Base-by-base conservation (phyloP, 345 rosid species). In the Hibiscus tridactylites region DNA sequence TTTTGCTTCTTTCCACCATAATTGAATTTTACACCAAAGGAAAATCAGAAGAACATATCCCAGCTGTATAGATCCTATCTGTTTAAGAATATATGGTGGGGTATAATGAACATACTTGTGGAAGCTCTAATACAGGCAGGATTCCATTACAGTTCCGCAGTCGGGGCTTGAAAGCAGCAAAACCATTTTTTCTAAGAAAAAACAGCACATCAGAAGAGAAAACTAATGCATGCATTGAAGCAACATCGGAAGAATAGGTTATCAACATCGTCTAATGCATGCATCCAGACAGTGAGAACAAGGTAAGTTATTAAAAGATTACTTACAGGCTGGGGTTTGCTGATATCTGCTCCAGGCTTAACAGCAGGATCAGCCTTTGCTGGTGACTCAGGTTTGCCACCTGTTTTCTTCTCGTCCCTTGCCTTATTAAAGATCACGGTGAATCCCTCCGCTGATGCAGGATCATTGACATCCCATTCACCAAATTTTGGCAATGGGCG, bases 401-500 rank as follows among this genome's bases (percentile, higher is more conserved):
- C 92, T 0, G 91, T 91, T 82, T 94, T 94, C 80, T 90, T 94
- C 81, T 94, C 98, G 77, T 94, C 93, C 76, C 97, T 88, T 66
- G 96, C 98, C 73, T 91, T 84, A 79, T 94, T 91, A 76, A 94
- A 94, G 52, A 91, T 94, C 64, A 88, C 97, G 44, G 98, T 94
- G 77, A 91, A 94, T 73, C 98, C 98, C 83, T 91, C 85, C 1
- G 98, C 98, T 12, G 98, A 84, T 42, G 91, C 89, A 56, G 98
- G 97, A 77, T 93, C 91, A 76, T 79, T 88, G 56, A 91, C 95
- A 66, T 94, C 98, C 97, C 98, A 94, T 80, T 94, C 98, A 64
- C 98, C 98, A 69, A 94, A 94, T 81, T 91, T 94, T 42, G 98
- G 98, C 78, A 91, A 86, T 67, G 86, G 91, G 74, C 85, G 90